These are phyloP conservation scores for Hemerocallis citrina DNA, from an alignment of 106 monocot genomes.

Conservation along the genomic window DNA sequence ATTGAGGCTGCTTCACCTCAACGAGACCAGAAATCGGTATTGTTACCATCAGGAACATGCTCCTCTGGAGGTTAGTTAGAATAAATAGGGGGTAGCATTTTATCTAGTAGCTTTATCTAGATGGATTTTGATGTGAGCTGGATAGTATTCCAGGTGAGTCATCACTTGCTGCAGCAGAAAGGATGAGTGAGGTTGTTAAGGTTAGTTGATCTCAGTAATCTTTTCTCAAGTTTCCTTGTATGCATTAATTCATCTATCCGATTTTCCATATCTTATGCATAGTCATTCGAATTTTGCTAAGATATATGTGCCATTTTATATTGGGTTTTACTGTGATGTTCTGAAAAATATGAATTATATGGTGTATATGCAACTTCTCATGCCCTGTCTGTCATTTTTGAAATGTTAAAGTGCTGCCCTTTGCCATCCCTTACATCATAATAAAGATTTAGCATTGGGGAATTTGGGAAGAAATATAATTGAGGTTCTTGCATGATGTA, in stretches of 20 bases:
- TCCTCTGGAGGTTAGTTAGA: slow-evolving; percentile 58
- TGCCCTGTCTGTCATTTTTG: too few species aligned
- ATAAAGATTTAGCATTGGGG: too few species aligned
- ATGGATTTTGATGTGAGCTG: slow-evolving; percentile 22
- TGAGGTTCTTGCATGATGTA: too few species aligned
- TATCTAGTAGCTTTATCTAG: too few species aligned
- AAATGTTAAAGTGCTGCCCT: too few species aligned
- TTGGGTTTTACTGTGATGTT: background rate
- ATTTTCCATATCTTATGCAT: background rate
- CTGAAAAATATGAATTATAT: background rate
- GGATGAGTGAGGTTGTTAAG: slow-evolving; percentile 77
- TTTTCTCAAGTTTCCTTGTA: background rate
- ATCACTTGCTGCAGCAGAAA: slow-evolving; percentile 66
- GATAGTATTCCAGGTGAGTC: slow-evolving; percentile 78
- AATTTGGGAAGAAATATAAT: too few species aligned
- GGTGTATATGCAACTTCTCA: background rate
- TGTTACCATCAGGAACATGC: slow-evolving; percentile 24
- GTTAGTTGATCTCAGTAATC: slow-evolving; percentile 23
- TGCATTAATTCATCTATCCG: background rate
- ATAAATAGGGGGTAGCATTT: too few species aligned
- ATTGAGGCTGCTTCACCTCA: slow-evolving; percentile 66
- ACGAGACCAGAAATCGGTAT: slow-evolving; percentile 51
- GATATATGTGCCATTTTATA: background rate
- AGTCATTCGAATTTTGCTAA: background rate
- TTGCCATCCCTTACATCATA: too few species aligned